These are phyloP conservation scores for cucumber (Cucumis sativus) DNA, from an alignment of 306 rosid genomes.

Conservation along the genomic window Cucumber_9930_V3 NC_026656.2:22289501-22290000, in stretches of 20 bases:
- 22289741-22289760: neutral
- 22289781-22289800: neutral
- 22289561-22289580: neutral
- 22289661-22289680: neutral
- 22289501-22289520: neutral
- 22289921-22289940: neutral
- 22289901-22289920: neutral
- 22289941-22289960: neutral
- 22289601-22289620: neutral
- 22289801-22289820: neutral
- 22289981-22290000: constrained; percentile 1
- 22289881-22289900: neutral
- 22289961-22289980: neutral
- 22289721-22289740: neutral
- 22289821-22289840: neutral
- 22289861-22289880: neutral
- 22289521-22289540: neutral
- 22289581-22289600: neutral
- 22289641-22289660: neutral
- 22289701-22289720: neutral
- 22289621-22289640: neutral
- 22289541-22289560: neutral
- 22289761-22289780: neutral
- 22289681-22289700: neutral
- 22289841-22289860: neutral